These are phyloP conservation scores for Penicillium mononematosum DNA, from an alignment of 495 filamentous ascomycete genomes.

Conservation along the genomic window DNA sequence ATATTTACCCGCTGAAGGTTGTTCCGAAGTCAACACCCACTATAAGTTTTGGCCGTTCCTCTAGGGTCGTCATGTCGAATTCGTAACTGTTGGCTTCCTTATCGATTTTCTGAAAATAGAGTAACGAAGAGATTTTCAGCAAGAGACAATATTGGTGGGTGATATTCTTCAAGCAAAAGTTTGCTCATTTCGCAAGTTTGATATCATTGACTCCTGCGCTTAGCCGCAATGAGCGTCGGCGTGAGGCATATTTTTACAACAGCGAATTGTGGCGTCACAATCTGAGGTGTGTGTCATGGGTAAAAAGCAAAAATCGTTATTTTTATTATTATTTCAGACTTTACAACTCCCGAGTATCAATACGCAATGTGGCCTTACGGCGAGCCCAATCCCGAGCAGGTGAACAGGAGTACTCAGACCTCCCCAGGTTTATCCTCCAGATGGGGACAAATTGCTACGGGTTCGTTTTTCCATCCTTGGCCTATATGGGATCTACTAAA, in stretches of 20 bases:
- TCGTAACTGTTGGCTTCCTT: not conserved
- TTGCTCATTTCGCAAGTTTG: constrained; percentile 4
- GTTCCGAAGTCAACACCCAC: constrained; percentile 52
- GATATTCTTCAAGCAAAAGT: not conserved
- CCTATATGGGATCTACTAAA: not conserved
- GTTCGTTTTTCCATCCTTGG: not conserved
- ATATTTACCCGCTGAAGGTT: constrained; percentile 36
- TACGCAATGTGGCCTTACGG: not conserved
- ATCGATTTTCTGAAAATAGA: not conserved
- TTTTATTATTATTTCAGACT: not conserved
- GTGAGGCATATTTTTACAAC: not conserved
- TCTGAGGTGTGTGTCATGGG: not conserved
- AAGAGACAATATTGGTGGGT: not conserved
- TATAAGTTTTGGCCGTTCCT: constrained; percentile 18
- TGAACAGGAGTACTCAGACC: not conserved
- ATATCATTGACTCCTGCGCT: not conserved
- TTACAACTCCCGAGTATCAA: too few species aligned
- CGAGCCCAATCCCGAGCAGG: not conserved
- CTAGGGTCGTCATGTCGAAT: not conserved
- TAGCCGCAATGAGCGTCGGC: not conserved
- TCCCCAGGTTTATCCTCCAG: not conserved
- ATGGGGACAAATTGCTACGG: not conserved
- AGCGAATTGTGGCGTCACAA: not conserved
- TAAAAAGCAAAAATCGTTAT: not conserved
- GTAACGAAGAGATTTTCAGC: not conserved